Evolutionary conservation across 768 basidiomycete species (phyloP), one percentile per base, ranked within the genome.

Genomic region (Naganishia antarctica): DNA sequence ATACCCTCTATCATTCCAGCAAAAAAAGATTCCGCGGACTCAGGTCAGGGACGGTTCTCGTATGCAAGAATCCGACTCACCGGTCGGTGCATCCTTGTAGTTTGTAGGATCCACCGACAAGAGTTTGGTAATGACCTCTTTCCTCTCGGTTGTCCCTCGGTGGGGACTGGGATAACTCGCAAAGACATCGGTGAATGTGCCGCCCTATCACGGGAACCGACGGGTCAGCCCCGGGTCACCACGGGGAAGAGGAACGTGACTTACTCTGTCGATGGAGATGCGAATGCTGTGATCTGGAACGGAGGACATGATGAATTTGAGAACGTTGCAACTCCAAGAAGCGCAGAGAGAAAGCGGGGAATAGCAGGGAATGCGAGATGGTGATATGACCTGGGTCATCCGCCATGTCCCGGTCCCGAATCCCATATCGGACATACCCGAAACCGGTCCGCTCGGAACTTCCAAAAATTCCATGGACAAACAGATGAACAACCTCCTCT

Each of bases 1-100:
- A 93, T 91, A 0, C 91, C 93, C 76, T 97, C 92, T 0, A 53
- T n/a, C n/a, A n/a, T n/a, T n/a, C n/a, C n/a, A n/a, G n/a, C n/a
- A n/a, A n/a, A n/a, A n/a, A n/a, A n/a, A n/a, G n/a, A n/a, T n/a
- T n/a, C n/a, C 21, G 26, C 6, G 11, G 8, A 28, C 26, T 47
- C 46, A 21, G 21, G 26, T 7, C 26, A 8, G 7, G 21, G 46
- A 6, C 7, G n/a, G n/a, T 21, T 47, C n/a, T n/a, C n/a, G 26
- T 28, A 8, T 8, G n/a, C 46, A 8, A 21, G 46, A 21, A 48
- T 12, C 31, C 31, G 12, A 44, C 59, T 28, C 32, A 60, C 59
- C 59, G 16, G 91, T 94, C 0, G 94, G 93, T 0, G 93, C 93
- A 80, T 98, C 93, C 2, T 79, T 78, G 77, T 98, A 98, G 49